Evolutionary conservation across 192 early-diverging fungal species (phyloP).

Genomic region (Nowakowskiella sp.): DNA sequence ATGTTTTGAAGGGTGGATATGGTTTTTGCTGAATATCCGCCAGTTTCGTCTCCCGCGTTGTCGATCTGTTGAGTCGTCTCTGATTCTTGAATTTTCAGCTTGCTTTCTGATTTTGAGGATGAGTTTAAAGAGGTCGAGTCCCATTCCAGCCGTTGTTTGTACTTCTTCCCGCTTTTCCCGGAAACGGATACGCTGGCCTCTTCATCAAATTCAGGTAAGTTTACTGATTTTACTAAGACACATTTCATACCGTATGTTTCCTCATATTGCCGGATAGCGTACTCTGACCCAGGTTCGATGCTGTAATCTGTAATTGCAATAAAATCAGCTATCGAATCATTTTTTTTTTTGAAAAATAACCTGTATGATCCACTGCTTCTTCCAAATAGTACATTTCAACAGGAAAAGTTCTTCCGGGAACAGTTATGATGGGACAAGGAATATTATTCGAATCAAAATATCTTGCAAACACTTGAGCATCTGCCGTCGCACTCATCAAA

Average conservation of each 20-base stretch:
- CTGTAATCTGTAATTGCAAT: conserved; percentile 51
- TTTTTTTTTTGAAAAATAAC: conserved; percentile 6
- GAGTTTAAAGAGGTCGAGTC: no score
- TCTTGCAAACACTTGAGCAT: conserved; percentile 40
- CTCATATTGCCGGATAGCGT: conserved; percentile 13
- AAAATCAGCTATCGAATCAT: not conserved
- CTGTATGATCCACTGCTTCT: conserved; percentile 52
- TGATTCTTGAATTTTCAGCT: conserved; percentile 10
- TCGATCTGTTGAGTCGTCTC: conserved; percentile 9
- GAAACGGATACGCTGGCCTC: conserved; percentile 27
- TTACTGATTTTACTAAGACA: not conserved
- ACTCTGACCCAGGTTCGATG: conserved; percentile 36
- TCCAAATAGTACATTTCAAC: conserved; percentile 50
- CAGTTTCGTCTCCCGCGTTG: not conserved
- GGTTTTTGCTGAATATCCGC: conserved; percentile 6
- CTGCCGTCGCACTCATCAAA: conserved; percentile 70
- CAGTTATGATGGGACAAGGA: conserved; percentile 31
- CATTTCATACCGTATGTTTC: conserved; percentile 13
- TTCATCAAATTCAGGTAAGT: not conserved
- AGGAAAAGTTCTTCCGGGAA: conserved; percentile 54
- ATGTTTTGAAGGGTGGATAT: conserved; percentile 33
- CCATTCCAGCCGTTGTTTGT: conserved; percentile 19
- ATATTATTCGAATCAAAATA: conserved; percentile 32
- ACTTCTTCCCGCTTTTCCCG: conserved; percentile 34
- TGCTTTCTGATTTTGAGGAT: not conserved